phyloP scores from a whole-genome alignment of 2,329 filamentous ascomycete species.

The Dactylellina haptotyla region DNA sequence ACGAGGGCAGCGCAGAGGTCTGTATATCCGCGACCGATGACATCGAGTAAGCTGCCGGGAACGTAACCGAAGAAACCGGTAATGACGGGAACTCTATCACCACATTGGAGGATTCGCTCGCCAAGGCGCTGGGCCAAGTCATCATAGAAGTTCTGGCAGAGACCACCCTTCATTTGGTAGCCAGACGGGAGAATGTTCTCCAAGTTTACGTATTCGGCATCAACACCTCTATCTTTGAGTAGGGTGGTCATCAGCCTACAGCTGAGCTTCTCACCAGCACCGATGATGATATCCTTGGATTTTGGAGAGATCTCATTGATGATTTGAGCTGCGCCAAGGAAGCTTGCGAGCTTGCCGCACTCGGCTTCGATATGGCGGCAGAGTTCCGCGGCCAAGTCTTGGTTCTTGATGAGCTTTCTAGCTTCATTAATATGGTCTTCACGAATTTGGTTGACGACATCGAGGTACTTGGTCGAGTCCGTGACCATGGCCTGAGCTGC shows the following conservation, averaged over 20 bases:
- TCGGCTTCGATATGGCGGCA: conserved; percentile 76
- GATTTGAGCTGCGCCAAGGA: conserved; percentile 71
- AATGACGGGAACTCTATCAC: conserved; percentile 76
- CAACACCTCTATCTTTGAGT: conserved; percentile 80
- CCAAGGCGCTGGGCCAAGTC: conserved; percentile 71
- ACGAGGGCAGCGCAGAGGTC: conserved; percentile 93
- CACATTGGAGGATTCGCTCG: conserved; percentile 73
- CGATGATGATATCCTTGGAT: conserved; percentile 87
- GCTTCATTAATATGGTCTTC: conserved; percentile 82
- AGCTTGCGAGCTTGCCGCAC: conserved; percentile 82
- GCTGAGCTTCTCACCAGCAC: conserved; percentile 94
- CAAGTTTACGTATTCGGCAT: conserved; percentile 89
- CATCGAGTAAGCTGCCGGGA: conserved; percentile 87
- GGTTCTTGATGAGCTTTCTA: conserved; percentile 70
- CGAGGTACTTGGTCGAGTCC: conserved; percentile 60
- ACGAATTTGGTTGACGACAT: conserved; percentile 82
- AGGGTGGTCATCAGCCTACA: conserved; percentile 90
- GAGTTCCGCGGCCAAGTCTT: conserved; percentile 69
- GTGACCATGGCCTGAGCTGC: conserved; percentile 66
- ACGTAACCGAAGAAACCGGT: conserved; percentile 91
- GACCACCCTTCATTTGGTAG: conserved; percentile 69
- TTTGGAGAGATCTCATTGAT: conserved; percentile 77
- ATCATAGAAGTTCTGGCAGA: conserved; percentile 77
- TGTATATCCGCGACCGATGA: conserved; percentile 94
- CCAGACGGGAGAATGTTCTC: conserved; percentile 75